These are phyloP conservation scores for Dryadomyces quercivorus DNA, from an alignment of 2,329 filamentous ascomycete genomes.

Conservation along the genomic window DNA sequence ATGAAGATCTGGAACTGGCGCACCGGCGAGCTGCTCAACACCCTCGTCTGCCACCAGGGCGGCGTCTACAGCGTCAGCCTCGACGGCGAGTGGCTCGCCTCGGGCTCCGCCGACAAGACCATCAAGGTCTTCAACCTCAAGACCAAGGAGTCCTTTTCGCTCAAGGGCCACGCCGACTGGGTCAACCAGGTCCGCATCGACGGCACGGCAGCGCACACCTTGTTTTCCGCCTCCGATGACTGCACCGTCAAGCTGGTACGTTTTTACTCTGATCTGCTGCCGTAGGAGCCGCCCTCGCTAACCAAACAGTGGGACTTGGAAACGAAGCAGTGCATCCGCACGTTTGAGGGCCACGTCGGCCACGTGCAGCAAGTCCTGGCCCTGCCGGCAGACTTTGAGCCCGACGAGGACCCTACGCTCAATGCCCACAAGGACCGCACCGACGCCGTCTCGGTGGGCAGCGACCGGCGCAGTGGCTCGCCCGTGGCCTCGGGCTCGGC, in stretches of 20 bases:
- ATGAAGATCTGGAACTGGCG: conserved; percentile 96
- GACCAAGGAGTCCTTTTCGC: conserved; percentile 64
- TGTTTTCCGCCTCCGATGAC: conserved; percentile 91
- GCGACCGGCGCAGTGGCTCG: conserved; percentile 25
- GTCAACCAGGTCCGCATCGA: conserved; percentile 94
- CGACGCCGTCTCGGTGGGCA: conserved; percentile 40
- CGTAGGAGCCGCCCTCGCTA: neutral
- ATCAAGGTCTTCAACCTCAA: conserved; percentile 91
- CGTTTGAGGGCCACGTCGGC: conserved; percentile 80
- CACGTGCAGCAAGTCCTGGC: conserved; percentile 87
- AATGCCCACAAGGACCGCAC: conserved; percentile 27
- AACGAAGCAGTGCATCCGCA: conserved; percentile 62
- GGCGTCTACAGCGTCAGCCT: conserved; percentile 85
- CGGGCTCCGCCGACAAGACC: conserved; percentile 78
- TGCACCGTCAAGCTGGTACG: conserved; percentile 61
- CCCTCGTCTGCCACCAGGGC: conserved; percentile 63
- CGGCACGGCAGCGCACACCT: conserved; percentile 57
- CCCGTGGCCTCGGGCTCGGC: neutral
- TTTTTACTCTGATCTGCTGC: too few relatives aligned
- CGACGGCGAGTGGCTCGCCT: conserved; percentile 71
- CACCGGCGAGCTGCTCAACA: conserved; percentile 76
- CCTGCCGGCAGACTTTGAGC: conserved; percentile 78
- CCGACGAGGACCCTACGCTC: conserved; percentile 52
- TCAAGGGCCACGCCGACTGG: conserved; percentile 85
- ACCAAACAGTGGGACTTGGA: conserved; percentile 40